phyloP scores from a whole-genome alignment of 768 basidiomycete genomes.

The Lactarius evosmus region DNA sequence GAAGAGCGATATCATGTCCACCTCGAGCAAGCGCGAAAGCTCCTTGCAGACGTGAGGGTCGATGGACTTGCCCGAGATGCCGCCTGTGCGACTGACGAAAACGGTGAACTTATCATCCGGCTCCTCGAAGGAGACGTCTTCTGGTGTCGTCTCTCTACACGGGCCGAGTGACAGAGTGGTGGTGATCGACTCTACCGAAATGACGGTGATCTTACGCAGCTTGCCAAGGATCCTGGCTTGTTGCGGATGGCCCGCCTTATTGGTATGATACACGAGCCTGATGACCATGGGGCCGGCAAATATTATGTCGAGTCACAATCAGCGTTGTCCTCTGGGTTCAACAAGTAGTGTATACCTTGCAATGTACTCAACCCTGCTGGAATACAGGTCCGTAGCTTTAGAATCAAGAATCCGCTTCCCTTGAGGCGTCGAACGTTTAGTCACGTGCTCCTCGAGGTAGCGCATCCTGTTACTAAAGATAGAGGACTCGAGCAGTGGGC shows the following conservation, averaged over 20 bases:
- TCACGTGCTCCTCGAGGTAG: slow-evolving; percentile 15
- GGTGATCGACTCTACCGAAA: slow-evolving; percentile 12
- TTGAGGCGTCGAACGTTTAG: slow-evolving; percentile 6
- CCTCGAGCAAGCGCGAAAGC: slow-evolving; percentile 12
- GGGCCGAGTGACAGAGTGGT: slow-evolving; percentile 15
- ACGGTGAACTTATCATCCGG: slow-evolving; percentile 14
- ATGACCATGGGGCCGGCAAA: background rate
- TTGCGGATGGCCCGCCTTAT: slow-evolving; percentile 5
- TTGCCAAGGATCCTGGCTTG: slow-evolving; percentile 12
- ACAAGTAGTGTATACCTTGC: slow-evolving; percentile 13
- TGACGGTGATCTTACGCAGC: slow-evolving; percentile 20
- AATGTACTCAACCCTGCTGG: slow-evolving; percentile 18
- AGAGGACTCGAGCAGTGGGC: slow-evolving; percentile 21
- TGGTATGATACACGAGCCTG: slow-evolving; percentile 17
- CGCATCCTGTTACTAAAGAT: slow-evolving; percentile 20
- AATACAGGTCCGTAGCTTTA: slow-evolving; percentile 16
- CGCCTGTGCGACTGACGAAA: slow-evolving; percentile 11
- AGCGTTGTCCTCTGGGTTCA: background rate
- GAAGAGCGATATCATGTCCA: slow-evolving; percentile 8
- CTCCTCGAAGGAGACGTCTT: slow-evolving; percentile 13
- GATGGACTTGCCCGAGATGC: background rate
- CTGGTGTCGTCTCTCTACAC: slow-evolving; percentile 1
- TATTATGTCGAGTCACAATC: background rate
- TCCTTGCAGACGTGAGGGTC: slow-evolving; percentile 7
- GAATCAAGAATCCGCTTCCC: slow-evolving; percentile 18